A percentile compares a stretch with the other conserved stretches of the same genome.
These are phyloP conservation scores for Hymenochaete sp. DNA, from an alignment of 1,284 basidiomycete species.

Conservation along the genomic window DNA sequence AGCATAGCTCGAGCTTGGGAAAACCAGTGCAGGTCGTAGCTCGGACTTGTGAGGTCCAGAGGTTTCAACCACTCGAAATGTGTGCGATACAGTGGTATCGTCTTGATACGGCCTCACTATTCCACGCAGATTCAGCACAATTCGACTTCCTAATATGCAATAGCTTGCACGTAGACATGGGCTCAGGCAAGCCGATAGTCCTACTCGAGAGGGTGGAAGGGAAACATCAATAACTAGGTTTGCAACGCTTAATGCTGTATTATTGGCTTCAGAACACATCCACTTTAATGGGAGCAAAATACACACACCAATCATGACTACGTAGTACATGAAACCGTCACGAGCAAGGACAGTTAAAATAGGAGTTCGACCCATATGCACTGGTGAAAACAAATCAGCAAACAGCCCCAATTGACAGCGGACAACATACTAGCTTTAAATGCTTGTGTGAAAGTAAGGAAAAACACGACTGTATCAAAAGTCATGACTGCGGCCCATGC, in stretches of 20 bases:
- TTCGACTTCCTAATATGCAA: slow-evolving; percentile 7
- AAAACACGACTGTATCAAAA: slow-evolving; percentile 9
- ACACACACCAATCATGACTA: slow-evolving; percentile 6
- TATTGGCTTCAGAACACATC: neutral
- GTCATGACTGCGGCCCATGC: slow-evolving; percentile 10
- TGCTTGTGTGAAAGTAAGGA: slow-evolving; percentile 2
- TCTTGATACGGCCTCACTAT: too few species aligned
- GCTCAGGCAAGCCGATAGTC: slow-evolving; percentile 1
- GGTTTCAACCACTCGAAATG: too few species aligned
- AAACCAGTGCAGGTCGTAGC: too few species aligned
- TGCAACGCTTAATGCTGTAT: slow-evolving; percentile 2
- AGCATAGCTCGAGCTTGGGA: too few species aligned
- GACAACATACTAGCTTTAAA: slow-evolving; percentile 1
- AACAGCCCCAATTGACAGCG: neutral
- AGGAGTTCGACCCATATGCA: slow-evolving; percentile 1
- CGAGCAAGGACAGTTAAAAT: slow-evolving; percentile 4
- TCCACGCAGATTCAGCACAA: slow-evolving; percentile 9
- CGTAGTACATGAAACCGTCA: slow-evolving; percentile 10
- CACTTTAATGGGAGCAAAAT: neutral
- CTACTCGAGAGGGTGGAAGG: slow-evolving; percentile 1
- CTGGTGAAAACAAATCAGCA: neutral
- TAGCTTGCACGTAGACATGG: slow-evolving; percentile 7
- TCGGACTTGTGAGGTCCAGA: too few species aligned
- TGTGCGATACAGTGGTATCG: too few species aligned
- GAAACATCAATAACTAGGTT: slow-evolving; percentile 9